phyloP scores from a whole-genome alignment of 2,329 filamentous ascomycete genomes.

The Trichoderma lentiforme region DNA sequence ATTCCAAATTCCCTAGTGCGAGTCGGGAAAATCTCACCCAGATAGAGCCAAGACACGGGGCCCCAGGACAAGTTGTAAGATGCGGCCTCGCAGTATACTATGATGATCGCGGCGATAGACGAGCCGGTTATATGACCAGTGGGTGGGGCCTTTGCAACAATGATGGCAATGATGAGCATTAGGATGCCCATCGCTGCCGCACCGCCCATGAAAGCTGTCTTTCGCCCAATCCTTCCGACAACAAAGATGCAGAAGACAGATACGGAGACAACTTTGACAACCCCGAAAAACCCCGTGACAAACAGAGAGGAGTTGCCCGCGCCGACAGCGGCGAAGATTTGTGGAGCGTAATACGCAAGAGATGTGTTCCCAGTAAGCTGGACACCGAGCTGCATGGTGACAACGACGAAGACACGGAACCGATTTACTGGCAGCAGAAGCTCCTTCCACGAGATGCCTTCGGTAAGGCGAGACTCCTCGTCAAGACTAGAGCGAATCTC shows the following conservation, averaged over 20 bases:
- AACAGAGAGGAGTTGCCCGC: constrained; percentile 35
- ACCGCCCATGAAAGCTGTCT: constrained; percentile 44
- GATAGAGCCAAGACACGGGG: constrained; percentile 50
- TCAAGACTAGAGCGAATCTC: too few relatives aligned
- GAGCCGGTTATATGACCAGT: not conserved
- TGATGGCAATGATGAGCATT: constrained; percentile 41
- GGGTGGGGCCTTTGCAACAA: constrained; percentile 32
- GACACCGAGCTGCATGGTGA: not conserved
- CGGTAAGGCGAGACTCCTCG: too few relatives aligned
- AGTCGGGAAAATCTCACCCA: constrained; percentile 48
- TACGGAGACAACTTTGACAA: constrained; percentile 37
- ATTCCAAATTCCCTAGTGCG: constrained; percentile 48
- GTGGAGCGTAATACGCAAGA: constrained; percentile 31
- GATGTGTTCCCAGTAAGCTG: not conserved
- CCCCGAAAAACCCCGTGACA: constrained; percentile 41
- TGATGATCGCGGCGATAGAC: not conserved
- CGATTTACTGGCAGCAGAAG: not conserved
- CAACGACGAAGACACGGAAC: not conserved
- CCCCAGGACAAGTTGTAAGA: constrained; percentile 44
- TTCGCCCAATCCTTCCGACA: constrained; percentile 46
- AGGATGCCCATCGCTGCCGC: constrained; percentile 37
- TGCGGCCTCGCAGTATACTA: not conserved
- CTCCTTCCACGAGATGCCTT: too few relatives aligned
- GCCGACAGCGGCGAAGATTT: constrained; percentile 38
- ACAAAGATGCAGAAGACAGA: constrained; percentile 42